phyloP scores from a whole-genome alignment of 495 filamentous ascomycete species.

The Aspergillus wentii region DNA sequence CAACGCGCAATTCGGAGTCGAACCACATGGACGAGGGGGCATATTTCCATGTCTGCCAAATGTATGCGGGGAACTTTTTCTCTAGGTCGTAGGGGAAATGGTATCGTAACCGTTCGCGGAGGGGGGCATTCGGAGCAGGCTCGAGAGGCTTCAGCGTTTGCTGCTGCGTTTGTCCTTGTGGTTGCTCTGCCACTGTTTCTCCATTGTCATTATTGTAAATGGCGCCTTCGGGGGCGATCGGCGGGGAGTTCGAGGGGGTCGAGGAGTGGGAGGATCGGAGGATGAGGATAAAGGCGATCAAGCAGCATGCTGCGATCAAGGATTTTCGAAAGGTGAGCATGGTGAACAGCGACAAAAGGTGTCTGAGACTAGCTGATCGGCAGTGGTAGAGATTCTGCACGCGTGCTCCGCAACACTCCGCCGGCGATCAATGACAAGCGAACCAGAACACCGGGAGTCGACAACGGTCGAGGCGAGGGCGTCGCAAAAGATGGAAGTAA shows the following conservation, averaged over 20 bases:
- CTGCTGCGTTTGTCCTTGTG: constrained; percentile 20
- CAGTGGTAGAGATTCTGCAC: too few relatives aligned
- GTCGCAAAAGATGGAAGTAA: too few relatives aligned
- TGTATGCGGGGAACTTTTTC: constrained; percentile 88
- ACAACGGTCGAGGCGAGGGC: too few relatives aligned
- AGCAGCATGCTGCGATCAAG: constrained; percentile 59
- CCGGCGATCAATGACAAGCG: constrained; percentile 13
- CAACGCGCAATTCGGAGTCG: constrained; percentile 61
- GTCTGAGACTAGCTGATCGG: constrained; percentile 5
- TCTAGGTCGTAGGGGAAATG: constrained; percentile 90
- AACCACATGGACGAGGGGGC: constrained; percentile 80
- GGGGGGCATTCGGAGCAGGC: constrained; percentile 38
- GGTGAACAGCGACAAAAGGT: constrained; percentile 5
- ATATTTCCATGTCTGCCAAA: constrained; percentile 99
- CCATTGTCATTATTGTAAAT: constrained; percentile 5
- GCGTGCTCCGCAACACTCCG: too few relatives aligned
- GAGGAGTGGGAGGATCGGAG: constrained; percentile 57
- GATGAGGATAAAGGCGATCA: constrained; percentile 68
- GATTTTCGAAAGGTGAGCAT: constrained; percentile 72
- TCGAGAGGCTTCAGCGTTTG: constrained; percentile 39
- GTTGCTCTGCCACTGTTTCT: constrained; percentile 9
- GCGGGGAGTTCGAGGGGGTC: constrained; percentile 17
- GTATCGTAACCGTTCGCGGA: constrained; percentile 82
- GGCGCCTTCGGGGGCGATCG: constrained; percentile 14
- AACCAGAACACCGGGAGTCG: too few relatives aligned